Evolutionary conservation across 1,284 basidiomycete genomes (phyloP).

Genomic region (Rhodotorula sp.): DNA sequence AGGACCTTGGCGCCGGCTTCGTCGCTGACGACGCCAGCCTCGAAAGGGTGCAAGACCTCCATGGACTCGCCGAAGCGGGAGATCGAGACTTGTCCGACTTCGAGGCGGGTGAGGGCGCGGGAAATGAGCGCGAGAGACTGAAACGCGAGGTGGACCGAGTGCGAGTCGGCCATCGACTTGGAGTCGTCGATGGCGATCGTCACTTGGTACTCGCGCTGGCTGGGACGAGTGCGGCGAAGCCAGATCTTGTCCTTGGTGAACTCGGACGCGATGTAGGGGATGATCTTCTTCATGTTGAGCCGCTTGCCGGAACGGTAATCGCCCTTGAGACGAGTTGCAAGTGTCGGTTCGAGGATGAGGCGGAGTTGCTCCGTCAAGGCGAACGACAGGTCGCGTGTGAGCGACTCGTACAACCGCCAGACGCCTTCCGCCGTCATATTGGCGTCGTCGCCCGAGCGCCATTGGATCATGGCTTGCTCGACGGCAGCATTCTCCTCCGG

Average conservation of each 20-base stretch:
- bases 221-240: slow-evolving; percentile 90
- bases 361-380: slow-evolving; percentile 93
- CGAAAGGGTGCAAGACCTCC: slow-evolving; percentile 84
- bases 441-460: slow-evolving; percentile 65
- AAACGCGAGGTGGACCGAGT: slow-evolving; percentile 89
- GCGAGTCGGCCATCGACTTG: slow-evolving; percentile 91
- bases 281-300: slow-evolving; percentile 99
- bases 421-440: slow-evolving; percentile 66
- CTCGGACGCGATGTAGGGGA: slow-evolving; percentile 96
- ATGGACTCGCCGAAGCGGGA: slow-evolving; percentile 86
- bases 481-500: slow-evolving; percentile 41
- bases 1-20: slow-evolving; percentile 76
- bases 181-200: slow-evolving; percentile 94
- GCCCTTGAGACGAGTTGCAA: slow-evolving; percentile 89
- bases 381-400: slow-evolving; percentile 89
- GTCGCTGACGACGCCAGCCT: slow-evolving; percentile 69
- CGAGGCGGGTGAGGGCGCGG: slow-evolving; percentile 84
- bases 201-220: slow-evolving; percentile 93
- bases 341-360: slow-evolving; percentile 91
- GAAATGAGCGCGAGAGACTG: slow-evolving; percentile 90
- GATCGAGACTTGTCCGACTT: slow-evolving; percentile 90
- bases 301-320: slow-evolving; percentile 98
- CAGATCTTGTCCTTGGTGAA: slow-evolving; percentile 99
- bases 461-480: slow-evolving; percentile 64
- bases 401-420: slow-evolving; percentile 85